phyloP scores from a whole-genome alignment of 306 rosid genomes.

The Dalbergia cochinchinensis region DNA sequence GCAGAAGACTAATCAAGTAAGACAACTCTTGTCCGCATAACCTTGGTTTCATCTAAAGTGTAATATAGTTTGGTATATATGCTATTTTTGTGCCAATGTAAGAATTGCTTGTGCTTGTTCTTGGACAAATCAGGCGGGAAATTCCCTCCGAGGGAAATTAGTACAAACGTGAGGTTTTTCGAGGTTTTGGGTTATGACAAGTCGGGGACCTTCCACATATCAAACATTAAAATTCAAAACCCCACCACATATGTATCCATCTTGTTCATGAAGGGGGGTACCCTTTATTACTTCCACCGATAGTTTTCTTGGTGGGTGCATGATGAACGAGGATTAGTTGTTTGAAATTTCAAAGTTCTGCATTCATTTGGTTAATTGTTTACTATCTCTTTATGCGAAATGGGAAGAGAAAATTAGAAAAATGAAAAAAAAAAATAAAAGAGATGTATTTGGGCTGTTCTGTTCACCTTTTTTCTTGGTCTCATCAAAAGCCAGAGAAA shows the following conservation, averaged over 20 bases:
- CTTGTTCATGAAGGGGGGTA: constrained; percentile 13
- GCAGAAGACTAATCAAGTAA: too few relatives aligned
- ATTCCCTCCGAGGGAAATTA: constrained; percentile 32
- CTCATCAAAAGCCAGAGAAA: not conserved
- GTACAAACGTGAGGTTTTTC: not conserved
- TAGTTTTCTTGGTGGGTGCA: constrained; percentile 34
- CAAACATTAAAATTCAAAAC: constrained; percentile 45
- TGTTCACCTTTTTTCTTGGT: not conserved
- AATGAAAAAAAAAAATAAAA: not conserved
- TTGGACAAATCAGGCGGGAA: constrained; percentile 20
- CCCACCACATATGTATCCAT: constrained; percentile 32
- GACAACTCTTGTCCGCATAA: not conserved
- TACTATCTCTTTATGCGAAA: not conserved
- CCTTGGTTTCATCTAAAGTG: constrained; percentile 34
- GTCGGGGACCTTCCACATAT: constrained; percentile 49
- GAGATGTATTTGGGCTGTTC: not conserved
- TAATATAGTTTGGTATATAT: not conserved
- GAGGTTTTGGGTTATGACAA: constrained; percentile 14
- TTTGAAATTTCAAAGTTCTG: not conserved
- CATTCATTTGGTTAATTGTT: not conserved
- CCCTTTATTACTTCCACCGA: not conserved
- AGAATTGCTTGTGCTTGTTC: not conserved
- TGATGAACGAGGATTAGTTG: constrained; percentile 6
- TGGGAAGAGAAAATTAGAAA: not conserved
- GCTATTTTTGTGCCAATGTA: not conserved